phyloP scores from a whole-genome alignment of 345 rosid species.

The Eucalyptus fibrosa region DNA sequence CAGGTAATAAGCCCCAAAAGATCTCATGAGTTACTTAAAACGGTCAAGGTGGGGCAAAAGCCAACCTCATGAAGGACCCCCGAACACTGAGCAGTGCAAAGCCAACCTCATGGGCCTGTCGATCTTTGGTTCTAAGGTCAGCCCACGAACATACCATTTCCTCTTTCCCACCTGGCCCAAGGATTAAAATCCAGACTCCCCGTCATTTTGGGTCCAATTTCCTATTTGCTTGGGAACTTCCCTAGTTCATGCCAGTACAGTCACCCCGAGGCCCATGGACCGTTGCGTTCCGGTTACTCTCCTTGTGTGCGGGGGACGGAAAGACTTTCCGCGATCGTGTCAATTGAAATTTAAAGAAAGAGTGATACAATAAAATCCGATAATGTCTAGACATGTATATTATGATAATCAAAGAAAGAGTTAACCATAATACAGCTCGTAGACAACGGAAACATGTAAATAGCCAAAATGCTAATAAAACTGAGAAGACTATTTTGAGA shows the following conservation, averaged over 20 bases:
- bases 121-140: not conserved
- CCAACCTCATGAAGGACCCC: not conserved
- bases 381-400: too few relatives aligned
- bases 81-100: not conserved
- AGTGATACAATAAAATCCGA: too few relatives aligned
- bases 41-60: too few relatives aligned
- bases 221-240: not conserved
- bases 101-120: not conserved
- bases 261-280: not conserved
- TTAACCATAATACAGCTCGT: too few relatives aligned
- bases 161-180: not conserved
- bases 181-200: not conserved
- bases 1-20: not conserved
- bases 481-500: not conserved
- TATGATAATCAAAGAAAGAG: not conserved
- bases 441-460: not conserved
- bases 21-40: not conserved
- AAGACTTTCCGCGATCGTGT: not conserved
- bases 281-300: not conserved
- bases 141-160: not conserved
- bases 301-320: not conserved
- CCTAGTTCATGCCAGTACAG: not conserved
- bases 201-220: not conserved
- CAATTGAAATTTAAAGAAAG: too few relatives aligned
- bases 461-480: not conserved